Conservation (phyloP, 139 green algal genomes). For the Chlorella sp. region DNA sequence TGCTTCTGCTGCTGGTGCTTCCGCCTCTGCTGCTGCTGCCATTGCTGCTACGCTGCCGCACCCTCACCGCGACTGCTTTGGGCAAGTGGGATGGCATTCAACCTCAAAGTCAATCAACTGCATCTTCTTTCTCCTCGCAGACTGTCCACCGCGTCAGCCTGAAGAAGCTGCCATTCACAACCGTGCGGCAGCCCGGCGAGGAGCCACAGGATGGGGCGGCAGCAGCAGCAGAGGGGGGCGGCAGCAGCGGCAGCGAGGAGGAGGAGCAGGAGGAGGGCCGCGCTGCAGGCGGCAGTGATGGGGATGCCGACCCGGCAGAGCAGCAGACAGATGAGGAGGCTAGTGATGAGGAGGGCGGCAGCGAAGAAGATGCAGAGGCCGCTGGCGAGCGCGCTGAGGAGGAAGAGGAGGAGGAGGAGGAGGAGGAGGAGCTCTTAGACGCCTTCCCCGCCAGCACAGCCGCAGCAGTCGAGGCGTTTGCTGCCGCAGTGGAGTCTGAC, state of each 20-base stretch:
- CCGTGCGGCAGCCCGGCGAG: background rate
- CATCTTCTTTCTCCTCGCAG: background rate
- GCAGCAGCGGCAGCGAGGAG: background rate
- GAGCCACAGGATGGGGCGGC: background rate
- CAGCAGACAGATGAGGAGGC: background rate
- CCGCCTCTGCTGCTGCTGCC: background rate
- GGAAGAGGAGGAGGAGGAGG: conserved; percentile 4
- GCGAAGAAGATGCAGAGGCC: background rate
- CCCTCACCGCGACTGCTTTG: background rate
- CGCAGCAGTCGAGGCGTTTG: background rate
- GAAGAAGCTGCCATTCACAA: conserved; percentile 7
- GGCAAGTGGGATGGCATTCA: no score
- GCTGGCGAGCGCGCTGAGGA: background rate
- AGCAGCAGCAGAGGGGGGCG: background rate
- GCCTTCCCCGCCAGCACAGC: background rate
- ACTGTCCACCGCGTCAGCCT: conserved; percentile 18
- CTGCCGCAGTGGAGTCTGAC: conserved; percentile 26
- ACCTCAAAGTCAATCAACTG: background rate
- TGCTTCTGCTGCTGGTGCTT: background rate
- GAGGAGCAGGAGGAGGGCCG: background rate
- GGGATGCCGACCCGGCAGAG: background rate
- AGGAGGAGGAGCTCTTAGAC: background rate
- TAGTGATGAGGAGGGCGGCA: background rate
- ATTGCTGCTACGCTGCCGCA: background rate
- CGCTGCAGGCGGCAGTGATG: background rate